phyloP scores from a whole-genome alignment of 352 stramenopile genomes.

The Halophytophthora batemanensis region DNA sequence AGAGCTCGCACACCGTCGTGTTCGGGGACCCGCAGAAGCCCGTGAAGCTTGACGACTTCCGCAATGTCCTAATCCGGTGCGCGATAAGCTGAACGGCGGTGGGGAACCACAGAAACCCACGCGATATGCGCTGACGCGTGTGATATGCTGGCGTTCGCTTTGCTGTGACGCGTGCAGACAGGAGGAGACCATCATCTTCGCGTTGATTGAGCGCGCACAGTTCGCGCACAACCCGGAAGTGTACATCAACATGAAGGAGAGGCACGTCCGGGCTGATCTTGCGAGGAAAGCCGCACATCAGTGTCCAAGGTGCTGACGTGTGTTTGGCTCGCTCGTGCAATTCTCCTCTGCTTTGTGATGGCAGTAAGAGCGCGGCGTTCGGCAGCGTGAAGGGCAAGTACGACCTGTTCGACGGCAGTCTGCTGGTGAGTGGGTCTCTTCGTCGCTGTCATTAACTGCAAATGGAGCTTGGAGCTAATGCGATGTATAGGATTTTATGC shows the following conservation, averaged over 20 bases:
- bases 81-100: not conserved
- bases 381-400: slow-evolving; percentile 84
- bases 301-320: not conserved
- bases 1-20: slow-evolving; percentile 61
- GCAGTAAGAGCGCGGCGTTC: slow-evolving; percentile 67
- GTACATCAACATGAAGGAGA: slow-evolving; percentile 90
- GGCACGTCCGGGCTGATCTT: too few relatives aligned
- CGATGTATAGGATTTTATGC: slow-evolving; percentile 92
- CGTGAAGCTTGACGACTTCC: slow-evolving; percentile 84
- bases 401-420: slow-evolving; percentile 78
- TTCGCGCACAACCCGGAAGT: slow-evolving; percentile 95
- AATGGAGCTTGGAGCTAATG: not conserved
- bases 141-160: not conserved
- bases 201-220: slow-evolving; percentile 97
- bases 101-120: too few relatives aligned
- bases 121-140: too few relatives aligned
- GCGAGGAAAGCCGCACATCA: too few relatives aligned
- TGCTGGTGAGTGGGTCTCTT: slow-evolving; percentile 35
- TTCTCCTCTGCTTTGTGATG: not conserved
- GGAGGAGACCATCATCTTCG: slow-evolving; percentile 99
- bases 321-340: not conserved
- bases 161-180: slow-evolving; percentile 39
- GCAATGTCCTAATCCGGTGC: slow-evolving; percentile 85
- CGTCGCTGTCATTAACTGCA: not conserved
- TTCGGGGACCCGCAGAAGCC: slow-evolving; percentile 66